Conservation (phyloP, 768 basidiomycete species). For the Russula compacta region DNA sequence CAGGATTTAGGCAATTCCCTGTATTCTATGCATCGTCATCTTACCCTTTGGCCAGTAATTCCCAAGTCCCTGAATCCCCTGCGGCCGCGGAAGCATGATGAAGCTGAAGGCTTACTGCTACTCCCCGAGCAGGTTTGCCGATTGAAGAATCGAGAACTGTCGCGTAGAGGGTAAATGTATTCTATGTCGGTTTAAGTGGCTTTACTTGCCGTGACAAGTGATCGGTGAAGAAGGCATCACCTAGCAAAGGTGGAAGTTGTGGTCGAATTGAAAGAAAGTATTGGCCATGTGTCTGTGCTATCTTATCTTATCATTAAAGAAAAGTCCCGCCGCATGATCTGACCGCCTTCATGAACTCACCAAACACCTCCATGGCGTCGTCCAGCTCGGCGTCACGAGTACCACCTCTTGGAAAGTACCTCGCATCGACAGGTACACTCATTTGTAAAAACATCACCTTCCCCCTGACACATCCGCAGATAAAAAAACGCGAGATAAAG, state of each 20-base stretch:
- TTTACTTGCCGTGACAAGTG: slow-evolving; percentile 73
- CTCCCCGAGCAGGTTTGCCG: slow-evolving; percentile 71
- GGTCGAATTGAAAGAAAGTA: background rate
- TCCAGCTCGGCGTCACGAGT: slow-evolving; percentile 27
- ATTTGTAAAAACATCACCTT: background rate
- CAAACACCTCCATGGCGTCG: slow-evolving; percentile 26
- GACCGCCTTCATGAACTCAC: no score
- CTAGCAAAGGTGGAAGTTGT: background rate
- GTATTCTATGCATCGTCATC: background rate
- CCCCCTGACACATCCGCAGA: slow-evolving; percentile 38
- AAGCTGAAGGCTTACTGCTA: slow-evolving; percentile 54
- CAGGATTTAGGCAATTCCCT: slow-evolving; percentile 7
- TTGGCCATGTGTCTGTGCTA: background rate
- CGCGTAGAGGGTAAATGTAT: background rate
- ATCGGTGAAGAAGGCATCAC: slow-evolving; percentile 57
- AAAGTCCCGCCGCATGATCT: background rate
- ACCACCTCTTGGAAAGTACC: slow-evolving; percentile 79
- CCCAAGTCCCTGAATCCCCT: slow-evolving; percentile 38
- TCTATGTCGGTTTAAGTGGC: background rate
- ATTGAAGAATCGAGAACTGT: slow-evolving; percentile 79
- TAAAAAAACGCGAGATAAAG: slow-evolving; percentile 87
- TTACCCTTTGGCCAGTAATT: slow-evolving; percentile 53
- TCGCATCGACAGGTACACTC: slow-evolving; percentile 70
- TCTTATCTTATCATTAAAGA: slow-evolving; percentile 12
- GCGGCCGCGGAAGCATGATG: slow-evolving; percentile 28